Conservation (phyloP, 2,329 filamentous ascomycete genomes). For the Graphilbum sp. region DNA sequence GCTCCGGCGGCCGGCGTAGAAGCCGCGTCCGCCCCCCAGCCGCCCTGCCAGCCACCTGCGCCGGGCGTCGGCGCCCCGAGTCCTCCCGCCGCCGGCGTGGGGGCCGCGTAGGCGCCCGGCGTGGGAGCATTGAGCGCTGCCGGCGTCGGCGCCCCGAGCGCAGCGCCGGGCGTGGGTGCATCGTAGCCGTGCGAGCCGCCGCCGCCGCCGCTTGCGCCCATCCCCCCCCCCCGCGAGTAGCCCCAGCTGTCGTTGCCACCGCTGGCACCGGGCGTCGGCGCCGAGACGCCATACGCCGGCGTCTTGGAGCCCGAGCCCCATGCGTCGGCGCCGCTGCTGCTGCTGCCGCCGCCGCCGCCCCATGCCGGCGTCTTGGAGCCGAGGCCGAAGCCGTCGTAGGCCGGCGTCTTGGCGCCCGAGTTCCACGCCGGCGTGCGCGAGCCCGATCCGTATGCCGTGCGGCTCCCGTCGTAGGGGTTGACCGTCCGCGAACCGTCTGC, state of each 20-base stretch:
- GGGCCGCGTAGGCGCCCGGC: slow-evolving; percentile 50
- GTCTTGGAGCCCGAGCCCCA: slow-evolving; percentile 48
- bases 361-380: slow-evolving; percentile 57
- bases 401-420: slow-evolving; percentile 58
- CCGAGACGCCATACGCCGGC: slow-evolving; percentile 50
- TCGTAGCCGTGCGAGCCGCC: slow-evolving; percentile 41
- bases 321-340: slow-evolving; percentile 10
- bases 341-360: slow-evolving; percentile 13
- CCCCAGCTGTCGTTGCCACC: slow-evolving; percentile 40
- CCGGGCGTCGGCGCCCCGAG: slow-evolving; percentile 54
- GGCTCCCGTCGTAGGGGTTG: slow-evolving; percentile 56
- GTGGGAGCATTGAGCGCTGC: slow-evolving; percentile 53
- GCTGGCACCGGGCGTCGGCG: slow-evolving; percentile 40
- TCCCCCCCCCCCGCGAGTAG: too few relatives aligned
- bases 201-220: slow-evolving; percentile 23
- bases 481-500: slow-evolving; percentile 48
- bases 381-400: slow-evolving; percentile 44
- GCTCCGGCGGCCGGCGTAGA: slow-evolving; percentile 50
- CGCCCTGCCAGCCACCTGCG: slow-evolving; percentile 41
- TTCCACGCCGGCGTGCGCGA: slow-evolving; percentile 64
- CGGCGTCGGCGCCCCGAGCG: slow-evolving; percentile 42
- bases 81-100: slow-evolving; percentile 40
- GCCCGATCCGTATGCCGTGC: slow-evolving; percentile 62
- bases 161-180: slow-evolving; percentile 48
- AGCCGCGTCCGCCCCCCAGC: slow-evolving; percentile 45